Conservation (phyloP, 208 protist genomes). For the Trypanosoma theileri region DNA sequence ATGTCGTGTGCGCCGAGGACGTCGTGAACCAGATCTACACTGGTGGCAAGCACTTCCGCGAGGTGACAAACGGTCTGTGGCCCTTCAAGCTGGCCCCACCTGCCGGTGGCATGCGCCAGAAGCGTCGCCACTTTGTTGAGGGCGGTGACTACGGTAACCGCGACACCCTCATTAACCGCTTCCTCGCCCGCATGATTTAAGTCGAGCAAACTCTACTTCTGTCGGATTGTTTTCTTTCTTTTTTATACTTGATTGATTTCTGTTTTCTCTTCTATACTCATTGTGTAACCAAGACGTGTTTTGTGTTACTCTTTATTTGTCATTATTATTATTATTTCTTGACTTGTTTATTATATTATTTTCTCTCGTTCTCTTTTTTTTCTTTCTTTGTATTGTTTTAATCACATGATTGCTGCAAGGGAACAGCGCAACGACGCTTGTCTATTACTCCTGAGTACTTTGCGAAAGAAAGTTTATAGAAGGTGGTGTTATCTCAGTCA, state of each 20-base stretch:
- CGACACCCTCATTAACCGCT: conserved; percentile 98
- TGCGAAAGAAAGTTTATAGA: too few species aligned
- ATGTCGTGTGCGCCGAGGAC: conserved; percentile 99
- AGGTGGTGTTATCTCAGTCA: too few species aligned
- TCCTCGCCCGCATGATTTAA: conserved; percentile 98
- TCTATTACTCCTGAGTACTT: too few species aligned
- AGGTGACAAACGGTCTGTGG: conserved; percentile 98
- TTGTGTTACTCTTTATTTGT: conserved; percentile 2
- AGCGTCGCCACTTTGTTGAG: conserved; percentile 98
- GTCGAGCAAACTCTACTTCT: not conserved
- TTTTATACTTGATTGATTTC: conserved; percentile 20
- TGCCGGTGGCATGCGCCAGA: conserved; percentile 96
- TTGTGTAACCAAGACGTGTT: conserved; percentile 1
- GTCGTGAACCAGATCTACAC: conserved; percentile 99
- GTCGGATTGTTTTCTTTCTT: conserved; percentile 12
- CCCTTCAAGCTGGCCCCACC: conserved; percentile 98
- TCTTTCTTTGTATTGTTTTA: too few species aligned
- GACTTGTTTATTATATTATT: too few species aligned
- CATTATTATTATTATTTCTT: not conserved
- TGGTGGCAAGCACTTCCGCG: conserved; percentile 97
- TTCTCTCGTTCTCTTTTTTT: too few species aligned
- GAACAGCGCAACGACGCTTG: too few species aligned
- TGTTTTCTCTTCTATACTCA: conserved; percentile 20
- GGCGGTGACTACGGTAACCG: conserved; percentile 99
- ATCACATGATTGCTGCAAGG: too few species aligned